These are phyloP conservation scores for Penicillium canescens DNA, from an alignment of 495 filamentous ascomycete genomes.

Conservation along the genomic window DNA sequence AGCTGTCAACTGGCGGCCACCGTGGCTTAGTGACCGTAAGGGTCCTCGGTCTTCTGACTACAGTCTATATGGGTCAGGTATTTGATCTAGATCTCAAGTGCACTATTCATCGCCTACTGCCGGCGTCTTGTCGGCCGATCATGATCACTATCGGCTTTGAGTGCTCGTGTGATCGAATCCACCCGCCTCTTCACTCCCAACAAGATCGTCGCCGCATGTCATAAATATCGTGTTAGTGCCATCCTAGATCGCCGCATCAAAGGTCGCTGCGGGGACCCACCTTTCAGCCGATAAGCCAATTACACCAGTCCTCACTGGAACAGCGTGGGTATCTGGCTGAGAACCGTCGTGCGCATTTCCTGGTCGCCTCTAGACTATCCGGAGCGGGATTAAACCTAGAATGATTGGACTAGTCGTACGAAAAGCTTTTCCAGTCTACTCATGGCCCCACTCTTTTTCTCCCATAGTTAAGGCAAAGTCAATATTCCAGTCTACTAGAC, in stretches of 20 bases:
- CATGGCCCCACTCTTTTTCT: no score
- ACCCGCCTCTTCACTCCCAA: constrained; percentile 3
- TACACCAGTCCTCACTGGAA: background rate
- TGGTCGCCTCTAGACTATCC: constrained; percentile 3
- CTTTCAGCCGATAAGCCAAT: no score
- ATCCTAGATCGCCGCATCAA: background rate
- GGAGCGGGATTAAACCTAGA: no score
- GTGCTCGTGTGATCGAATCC: constrained; percentile 6
- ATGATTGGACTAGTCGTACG: no score
- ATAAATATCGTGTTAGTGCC: constrained; percentile 6
- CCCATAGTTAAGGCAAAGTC: no score
- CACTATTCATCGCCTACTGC: background rate
- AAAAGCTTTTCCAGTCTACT: no score
- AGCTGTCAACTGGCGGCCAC: background rate
- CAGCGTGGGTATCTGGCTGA: constrained; percentile 4
- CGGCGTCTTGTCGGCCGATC: constrained; percentile 1
- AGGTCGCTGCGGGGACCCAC: no score
- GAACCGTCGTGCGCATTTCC: background rate
- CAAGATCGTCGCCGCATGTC: constrained; percentile 7
- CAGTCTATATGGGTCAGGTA: background rate
- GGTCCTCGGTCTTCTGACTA: constrained; percentile 3
- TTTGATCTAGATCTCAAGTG: no score
- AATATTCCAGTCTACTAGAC: no score
- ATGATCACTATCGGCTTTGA: background rate
- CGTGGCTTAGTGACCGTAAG: background rate